Percentiles rank a stretch among this genome's conserved stretches.
phyloP scores from a whole-genome alignment of 768 basidiomycete species.

The Boletus pseudo-olivaceus region DNA sequence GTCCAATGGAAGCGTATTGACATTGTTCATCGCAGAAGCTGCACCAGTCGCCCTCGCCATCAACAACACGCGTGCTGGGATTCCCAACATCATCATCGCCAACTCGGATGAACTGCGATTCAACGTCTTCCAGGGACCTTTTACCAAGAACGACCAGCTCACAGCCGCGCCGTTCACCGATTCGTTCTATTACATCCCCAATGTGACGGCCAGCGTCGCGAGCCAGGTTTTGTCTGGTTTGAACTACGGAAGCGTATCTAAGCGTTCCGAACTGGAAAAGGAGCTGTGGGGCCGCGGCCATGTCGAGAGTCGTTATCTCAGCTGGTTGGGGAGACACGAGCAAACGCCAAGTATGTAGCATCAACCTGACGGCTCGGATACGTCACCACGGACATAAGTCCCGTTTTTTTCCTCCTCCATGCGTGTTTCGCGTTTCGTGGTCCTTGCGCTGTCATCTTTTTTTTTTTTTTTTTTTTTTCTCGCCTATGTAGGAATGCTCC shows the following conservation, averaged over 20 bases:
- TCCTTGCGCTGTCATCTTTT: background rate
- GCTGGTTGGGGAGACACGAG: conserved; percentile 62
- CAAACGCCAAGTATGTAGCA: conserved; percentile 16
- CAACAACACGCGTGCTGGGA: conserved; percentile 59
- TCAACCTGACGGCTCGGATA: conserved; percentile 64
- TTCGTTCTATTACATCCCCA: conserved; percentile 57
- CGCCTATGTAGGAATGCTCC: conserved; percentile 63
- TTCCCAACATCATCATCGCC: conserved; percentile 61
- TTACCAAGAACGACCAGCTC: conserved; percentile 79
- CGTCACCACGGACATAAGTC: conserved; percentile 66
- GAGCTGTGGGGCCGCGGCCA: conserved; percentile 41
- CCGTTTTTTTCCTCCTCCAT: background rate
- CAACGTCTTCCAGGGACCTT: conserved; percentile 63
- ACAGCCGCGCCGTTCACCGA: conserved; percentile 70
- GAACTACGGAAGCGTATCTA: conserved; percentile 39
- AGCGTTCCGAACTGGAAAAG: conserved; percentile 14
- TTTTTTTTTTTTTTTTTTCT: too few species aligned
- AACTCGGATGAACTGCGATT: conserved; percentile 66
- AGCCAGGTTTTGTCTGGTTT: conserved; percentile 50
- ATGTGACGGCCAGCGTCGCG: conserved; percentile 49
- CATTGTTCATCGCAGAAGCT: conserved; percentile 52
- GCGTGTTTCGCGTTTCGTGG: background rate
- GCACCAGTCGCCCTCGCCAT: conserved; percentile 53
- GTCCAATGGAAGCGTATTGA: conserved; percentile 56
- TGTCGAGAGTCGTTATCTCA: conserved; percentile 47